Base-by-base conservation (phyloP, 805 yeast genomes). In the Lachancea nothofagi region DNA sequence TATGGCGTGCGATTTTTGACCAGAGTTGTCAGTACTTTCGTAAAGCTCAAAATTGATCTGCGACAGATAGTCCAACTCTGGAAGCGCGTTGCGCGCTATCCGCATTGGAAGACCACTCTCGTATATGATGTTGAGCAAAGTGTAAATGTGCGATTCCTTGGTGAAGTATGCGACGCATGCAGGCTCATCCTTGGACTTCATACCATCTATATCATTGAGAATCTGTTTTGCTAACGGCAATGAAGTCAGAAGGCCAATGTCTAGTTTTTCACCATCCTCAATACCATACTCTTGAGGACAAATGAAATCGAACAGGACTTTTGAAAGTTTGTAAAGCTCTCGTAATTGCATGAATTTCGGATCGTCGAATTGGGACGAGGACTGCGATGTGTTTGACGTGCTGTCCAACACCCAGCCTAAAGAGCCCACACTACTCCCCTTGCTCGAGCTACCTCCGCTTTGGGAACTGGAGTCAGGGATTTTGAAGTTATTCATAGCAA, bases 261-360 rank as follows among this genome's bases (percentile, higher is more conserved):
- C 99, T 44, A 93, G 72, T 58, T 93, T 93, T 62, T 93, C 98
- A 53, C 83, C 81, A 55, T 88, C 95, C 48, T 89, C 87, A 51
- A 93, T 93, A 47, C 99, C 99, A 59, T 93, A 93, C 59, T 93
- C 99, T 62, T 93, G 97, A 7, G 99, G 99, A 64, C 97, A 93
- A 35, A 93, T 88, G 57, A 90, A 93, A 64, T 93, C 99, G 66
- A 93, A 93, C 46, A 93, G 66, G 5, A 93, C 96, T 61, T 93
- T 94, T 1, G 96, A 85, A 41, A 93, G 70, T 47, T 90, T 72
- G 59, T 89, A 93, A 38, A 93, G 72, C 59, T 93, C 98, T 49
- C 97, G 72, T 43, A 93, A 70, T 46, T 86, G 74, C 23, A 83
- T 82, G 60, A 75, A 89, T 38, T 82, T 80, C 2, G 86, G 79